These are phyloP conservation scores for Hemisphaericaspora subhashii DNA, from an alignment of 1,139 yeast species.

Conservation along the genomic window DNA sequence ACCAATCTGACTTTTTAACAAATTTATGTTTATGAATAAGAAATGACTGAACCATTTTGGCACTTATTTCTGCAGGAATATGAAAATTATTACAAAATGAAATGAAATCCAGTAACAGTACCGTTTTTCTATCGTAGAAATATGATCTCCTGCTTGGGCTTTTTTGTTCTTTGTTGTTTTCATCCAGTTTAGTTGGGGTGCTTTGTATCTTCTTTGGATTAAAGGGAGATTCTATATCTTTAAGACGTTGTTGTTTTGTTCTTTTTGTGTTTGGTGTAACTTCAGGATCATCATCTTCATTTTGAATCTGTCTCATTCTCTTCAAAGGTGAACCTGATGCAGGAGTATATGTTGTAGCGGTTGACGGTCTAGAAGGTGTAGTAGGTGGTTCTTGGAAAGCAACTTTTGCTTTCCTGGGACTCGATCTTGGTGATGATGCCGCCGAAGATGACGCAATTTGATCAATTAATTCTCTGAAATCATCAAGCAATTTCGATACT, in stretches of 20 bases:
- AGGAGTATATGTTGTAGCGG: constrained; percentile 9
- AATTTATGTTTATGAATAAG: constrained; percentile 52
- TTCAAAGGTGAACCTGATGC: constrained; percentile 15
- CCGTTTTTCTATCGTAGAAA: constrained; percentile 27
- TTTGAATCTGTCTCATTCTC: constrained; percentile 8
- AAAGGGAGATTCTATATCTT: constrained; percentile 33
- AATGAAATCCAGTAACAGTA: constrained; percentile 51
- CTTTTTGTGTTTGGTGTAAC: neutral
- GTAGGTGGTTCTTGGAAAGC: constrained; percentile 9
- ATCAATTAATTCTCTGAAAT: constrained; percentile 41
- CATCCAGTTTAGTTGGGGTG: constrained; percentile 9
- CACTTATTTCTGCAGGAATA: constrained; percentile 55
- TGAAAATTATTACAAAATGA: constrained; percentile 63
- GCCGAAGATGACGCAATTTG: constrained; percentile 26
- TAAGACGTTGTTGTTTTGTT: constrained; percentile 9
- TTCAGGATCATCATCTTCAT: neutral
- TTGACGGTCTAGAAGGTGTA: constrained; percentile 9
- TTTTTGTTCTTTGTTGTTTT: constrained; percentile 3
- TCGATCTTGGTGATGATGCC: constrained; percentile 29
- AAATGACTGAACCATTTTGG: constrained; percentile 51
- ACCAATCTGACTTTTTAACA: constrained; percentile 60
- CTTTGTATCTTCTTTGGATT: constrained; percentile 23
- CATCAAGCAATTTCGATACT: constrained; percentile 39
- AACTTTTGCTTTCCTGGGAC: constrained; percentile 15
- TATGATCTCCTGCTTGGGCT: constrained; percentile 14